These are phyloP conservation scores for Fomitiporia mediterranea DNA, from an alignment of 1,284 basidiomycete species.

Conservation along the genomic window DNA sequence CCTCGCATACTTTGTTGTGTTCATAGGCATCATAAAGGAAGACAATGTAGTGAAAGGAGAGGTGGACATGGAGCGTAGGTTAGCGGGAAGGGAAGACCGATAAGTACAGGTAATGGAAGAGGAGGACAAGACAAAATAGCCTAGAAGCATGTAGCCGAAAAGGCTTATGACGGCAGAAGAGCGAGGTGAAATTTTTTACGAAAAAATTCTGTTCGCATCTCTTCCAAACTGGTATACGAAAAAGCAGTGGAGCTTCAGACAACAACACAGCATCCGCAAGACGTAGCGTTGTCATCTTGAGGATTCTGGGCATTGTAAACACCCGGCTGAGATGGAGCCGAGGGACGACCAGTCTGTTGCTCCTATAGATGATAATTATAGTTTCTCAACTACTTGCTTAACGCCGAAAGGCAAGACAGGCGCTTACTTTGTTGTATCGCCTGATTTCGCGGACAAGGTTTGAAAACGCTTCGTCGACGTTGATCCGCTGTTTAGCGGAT, in stretches of 20 bases:
- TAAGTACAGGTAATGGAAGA: constrained; percentile 10
- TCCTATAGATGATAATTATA: too few relatives aligned
- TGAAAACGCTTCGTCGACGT: constrained; percentile 98
- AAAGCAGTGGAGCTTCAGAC: constrained; percentile 33
- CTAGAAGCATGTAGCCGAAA: neutral
- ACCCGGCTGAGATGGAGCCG: constrained; percentile 36
- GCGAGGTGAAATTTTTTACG: too few relatives aligned
- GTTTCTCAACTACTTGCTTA: too few relatives aligned
- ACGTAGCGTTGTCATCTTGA: constrained; percentile 55
- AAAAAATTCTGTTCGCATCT: neutral
- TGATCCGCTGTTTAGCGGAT: constrained; percentile 97
- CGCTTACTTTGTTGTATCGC: constrained; percentile 84
- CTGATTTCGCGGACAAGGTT: constrained; percentile 96
- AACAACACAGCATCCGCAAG: constrained; percentile 72
- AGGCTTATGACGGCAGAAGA: too few relatives aligned
- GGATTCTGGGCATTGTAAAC: constrained; percentile 45
- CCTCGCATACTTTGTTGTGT: constrained; percentile 2
- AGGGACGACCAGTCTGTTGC: constrained; percentile 57
- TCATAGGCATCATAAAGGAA: neutral
- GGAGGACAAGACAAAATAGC: neutral
- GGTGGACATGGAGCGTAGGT: neutral
- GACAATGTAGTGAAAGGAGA: neutral
- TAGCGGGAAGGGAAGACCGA: constrained; percentile 1
- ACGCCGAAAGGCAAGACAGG: too few relatives aligned
- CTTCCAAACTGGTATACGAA: neutral